A percentile compares a stretch with the other conserved stretches of the same genome.
Conservation (phyloP, 108 stramenopile species). For the Pinguiococcus pyrenoidosus region DNA sequence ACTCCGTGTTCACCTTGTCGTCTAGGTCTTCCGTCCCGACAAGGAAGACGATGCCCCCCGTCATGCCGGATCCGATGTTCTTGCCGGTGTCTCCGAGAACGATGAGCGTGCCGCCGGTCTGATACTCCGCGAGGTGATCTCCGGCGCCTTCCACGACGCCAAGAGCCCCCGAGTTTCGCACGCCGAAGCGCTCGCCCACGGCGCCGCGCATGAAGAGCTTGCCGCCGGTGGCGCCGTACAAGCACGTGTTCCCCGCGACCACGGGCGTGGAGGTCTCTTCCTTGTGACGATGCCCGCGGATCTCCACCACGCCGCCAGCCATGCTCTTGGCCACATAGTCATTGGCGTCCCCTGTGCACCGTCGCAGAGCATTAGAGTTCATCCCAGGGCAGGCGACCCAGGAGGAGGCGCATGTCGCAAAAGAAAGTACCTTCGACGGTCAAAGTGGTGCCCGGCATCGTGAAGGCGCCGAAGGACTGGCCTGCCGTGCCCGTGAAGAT, state of each 20-base stretch:
- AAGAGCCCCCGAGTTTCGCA: conserved; percentile 29
- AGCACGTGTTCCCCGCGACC: conserved; percentile 30
- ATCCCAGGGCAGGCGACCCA: too few species aligned
- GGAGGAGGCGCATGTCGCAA: too few species aligned
- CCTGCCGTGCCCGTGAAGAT: conserved; percentile 26
- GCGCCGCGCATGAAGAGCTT: conserved; percentile 21
- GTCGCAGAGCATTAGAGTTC: too few species aligned
- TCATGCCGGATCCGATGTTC: conserved; percentile 31
- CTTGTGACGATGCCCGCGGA: conserved; percentile 7
- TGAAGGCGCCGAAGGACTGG: conserved; percentile 31
- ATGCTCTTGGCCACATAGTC: conserved; percentile 40
- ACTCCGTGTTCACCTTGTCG: too few species aligned
- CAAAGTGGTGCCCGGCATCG: conserved; percentile 14
- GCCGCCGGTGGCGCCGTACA: conserved; percentile 36
- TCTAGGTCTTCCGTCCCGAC: too few species aligned
- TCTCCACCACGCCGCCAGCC: conserved; percentile 26
- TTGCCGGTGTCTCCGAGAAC: conserved; percentile 22
- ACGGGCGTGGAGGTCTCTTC: conserved; percentile 8
- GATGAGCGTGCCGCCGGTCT: conserved; percentile 29
- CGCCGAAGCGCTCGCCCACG: conserved; percentile 33
- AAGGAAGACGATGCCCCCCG: too few species aligned
- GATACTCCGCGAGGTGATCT: conserved; percentile 32
- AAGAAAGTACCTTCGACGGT: conserved; percentile 15
- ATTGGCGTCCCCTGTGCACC: conserved; percentile 33
- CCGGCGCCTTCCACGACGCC: conserved; percentile 31